Evolutionary conservation across 495 filamentous ascomycete species (phyloP).

Genomic region (Xylaria bambusicola): DNA sequence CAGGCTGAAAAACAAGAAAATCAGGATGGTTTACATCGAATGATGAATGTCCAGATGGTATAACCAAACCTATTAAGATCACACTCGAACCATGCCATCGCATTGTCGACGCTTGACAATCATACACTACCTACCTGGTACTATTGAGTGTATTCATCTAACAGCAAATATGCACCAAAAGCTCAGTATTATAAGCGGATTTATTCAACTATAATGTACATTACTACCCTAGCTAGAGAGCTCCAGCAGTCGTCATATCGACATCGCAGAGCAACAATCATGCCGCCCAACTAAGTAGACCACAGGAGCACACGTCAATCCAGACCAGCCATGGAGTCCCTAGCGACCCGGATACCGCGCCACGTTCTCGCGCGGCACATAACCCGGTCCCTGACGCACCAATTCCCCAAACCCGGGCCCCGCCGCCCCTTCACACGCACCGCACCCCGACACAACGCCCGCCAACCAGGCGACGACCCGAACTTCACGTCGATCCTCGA

Average conservation of each 20-base stretch:
- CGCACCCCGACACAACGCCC: background rate
- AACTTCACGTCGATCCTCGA: conserved; percentile 82
- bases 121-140: too few species aligned
- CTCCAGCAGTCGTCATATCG: conserved; percentile 8
- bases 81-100: too few species aligned
- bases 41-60: too few species aligned
- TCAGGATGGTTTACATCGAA: too few species aligned
- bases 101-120: too few species aligned
- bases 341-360: conserved; percentile 15
- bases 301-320: background rate
- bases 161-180: too few species aligned
- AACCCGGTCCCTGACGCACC: conserved; percentile 27
- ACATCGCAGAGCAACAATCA: conserved; percentile 9
- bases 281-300: conserved; percentile 4
- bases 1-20: too few species aligned
- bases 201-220: conserved; percentile 1
- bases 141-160: too few species aligned
- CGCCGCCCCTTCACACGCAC: conserved; percentile 37
- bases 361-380: conserved; percentile 26
- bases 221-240: background rate
- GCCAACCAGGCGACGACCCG: conserved; percentile 63
- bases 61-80: too few species aligned
- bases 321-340: conserved; percentile 23
- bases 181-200: too few species aligned
- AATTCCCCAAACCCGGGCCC: conserved; percentile 11